Base-by-base conservation (phyloP, 1,284 basidiomycete genomes). In the Kwoniella shivajii region DNA sequence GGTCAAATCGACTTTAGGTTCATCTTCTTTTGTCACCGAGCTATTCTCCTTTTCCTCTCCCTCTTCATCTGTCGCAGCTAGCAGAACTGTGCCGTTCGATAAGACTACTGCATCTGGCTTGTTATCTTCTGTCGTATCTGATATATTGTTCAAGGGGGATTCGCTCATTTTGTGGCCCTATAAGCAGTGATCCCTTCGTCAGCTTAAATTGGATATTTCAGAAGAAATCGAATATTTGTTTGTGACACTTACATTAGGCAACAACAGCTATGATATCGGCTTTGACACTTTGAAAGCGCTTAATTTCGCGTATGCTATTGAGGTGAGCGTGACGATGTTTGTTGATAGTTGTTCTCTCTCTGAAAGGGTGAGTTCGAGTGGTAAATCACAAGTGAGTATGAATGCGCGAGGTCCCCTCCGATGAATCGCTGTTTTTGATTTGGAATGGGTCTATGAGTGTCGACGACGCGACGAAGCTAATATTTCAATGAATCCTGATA, bases 161-260 rank as follows among this genome's bases (percentile, higher is more conserved):
- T 59, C 51, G 49, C 56, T 65, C 64, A 65, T 65, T 56, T 63
- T 65, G 64, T 42, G 58, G 45, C 44, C 64, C 64, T 65, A 33
- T n/a, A 18, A 10, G 39, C 4, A 37, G 39, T 42, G 30, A 39
- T 7, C n/a, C n/a, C n/a, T n/a, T n/a, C n/a, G n/a, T n/a, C n/a
- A n/a, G 34, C 34, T 10, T 6, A n/a, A 26, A 37, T 24, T 30
- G 46, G 10, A 18, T 6, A 6, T 31, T 30, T 10, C n/a, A 46
- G n/a, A n/a, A n/a, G n/a, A n/a, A n/a, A n/a, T n/a, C n/a, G n/a
- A n/a, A n/a, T n/a, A n/a, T n/a, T n/a, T n/a, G n/a, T n/a, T n/a
- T n/a, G n/a, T 22, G 5, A 3, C 11, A 41, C 48, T 30, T 22
- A 51, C 49, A 51, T 51, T 13, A 42, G 49, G 49, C 37, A 51